These are phyloP conservation scores for Candida tammaniensis DNA, from an alignment of 805 yeast genomes.

Conservation along the genomic window DNA sequence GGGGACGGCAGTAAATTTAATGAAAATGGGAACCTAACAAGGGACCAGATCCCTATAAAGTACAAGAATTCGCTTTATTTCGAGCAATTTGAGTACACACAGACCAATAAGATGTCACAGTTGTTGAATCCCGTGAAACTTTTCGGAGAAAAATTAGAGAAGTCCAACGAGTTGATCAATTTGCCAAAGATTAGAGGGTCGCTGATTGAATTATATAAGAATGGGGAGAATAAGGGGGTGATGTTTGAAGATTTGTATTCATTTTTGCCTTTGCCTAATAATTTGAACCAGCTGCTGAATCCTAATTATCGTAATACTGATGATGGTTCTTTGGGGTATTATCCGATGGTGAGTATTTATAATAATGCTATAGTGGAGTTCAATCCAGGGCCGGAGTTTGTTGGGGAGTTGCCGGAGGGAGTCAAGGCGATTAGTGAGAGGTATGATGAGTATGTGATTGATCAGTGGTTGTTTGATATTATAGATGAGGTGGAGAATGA, in stretches of 20 bases:
- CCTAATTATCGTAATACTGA: constrained; percentile 49
- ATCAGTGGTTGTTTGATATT: constrained; percentile 79
- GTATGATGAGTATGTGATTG: constrained; percentile 69
- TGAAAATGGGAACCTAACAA: constrained; percentile 44
- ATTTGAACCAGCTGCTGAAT: constrained; percentile 46
- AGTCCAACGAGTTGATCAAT: constrained; percentile 14
- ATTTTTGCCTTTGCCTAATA: constrained; percentile 65
- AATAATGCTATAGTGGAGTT: constrained; percentile 73
- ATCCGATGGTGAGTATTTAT: constrained; percentile 83
- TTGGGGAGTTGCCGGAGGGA: constrained; percentile 34
- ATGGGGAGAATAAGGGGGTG: constrained; percentile 66
- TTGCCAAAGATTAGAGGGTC: constrained; percentile 55
- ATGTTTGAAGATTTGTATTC: constrained; percentile 69
- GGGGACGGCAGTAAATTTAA: constrained; percentile 15
- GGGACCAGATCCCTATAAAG: constrained; percentile 87
- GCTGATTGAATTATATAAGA: constrained; percentile 65
- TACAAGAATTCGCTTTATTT: constrained; percentile 74
- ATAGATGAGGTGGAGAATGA: constrained; percentile 78
- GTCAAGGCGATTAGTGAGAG: constrained; percentile 49
- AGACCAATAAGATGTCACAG: constrained; percentile 70
- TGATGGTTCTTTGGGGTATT: constrained; percentile 87
- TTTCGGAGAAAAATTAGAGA: constrained; percentile 64
- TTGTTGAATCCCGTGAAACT: constrained; percentile 68
- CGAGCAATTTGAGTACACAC: constrained; percentile 80
- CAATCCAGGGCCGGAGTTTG: constrained; percentile 66